Evolutionary conservation across 2,329 filamentous ascomycete genomes (phyloP).

Genomic region (Fusarium sp.): DNA sequence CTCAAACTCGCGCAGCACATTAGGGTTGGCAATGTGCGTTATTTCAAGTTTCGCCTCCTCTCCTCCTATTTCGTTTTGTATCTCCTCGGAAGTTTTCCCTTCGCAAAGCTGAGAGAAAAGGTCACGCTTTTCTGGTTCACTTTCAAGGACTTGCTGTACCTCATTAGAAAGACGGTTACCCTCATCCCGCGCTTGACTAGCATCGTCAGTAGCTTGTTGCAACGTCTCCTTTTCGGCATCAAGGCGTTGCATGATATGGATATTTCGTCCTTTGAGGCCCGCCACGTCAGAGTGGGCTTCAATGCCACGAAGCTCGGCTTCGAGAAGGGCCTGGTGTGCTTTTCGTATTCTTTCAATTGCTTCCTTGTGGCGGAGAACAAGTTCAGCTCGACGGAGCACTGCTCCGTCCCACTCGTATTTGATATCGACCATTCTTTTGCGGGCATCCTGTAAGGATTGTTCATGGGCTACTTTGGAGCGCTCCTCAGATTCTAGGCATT

Average conservation of each 20-base stretch:
- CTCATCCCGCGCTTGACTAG: slow-evolving; percentile 51
- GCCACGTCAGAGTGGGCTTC: slow-evolving; percentile 87
- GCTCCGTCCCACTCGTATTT: slow-evolving; percentile 65
- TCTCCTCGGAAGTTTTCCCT: slow-evolving; percentile 67
- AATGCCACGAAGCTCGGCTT: slow-evolving; percentile 76
- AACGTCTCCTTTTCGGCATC: slow-evolving; percentile 56
- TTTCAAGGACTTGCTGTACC: slow-evolving; percentile 54
- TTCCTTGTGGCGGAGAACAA: slow-evolving; percentile 64
- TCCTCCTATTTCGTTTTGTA: slow-evolving; percentile 79
- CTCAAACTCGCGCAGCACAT: slow-evolving; percentile 82
- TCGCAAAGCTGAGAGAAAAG: slow-evolving; percentile 58
- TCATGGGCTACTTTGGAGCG: slow-evolving; percentile 46
- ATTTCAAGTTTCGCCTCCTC: slow-evolving; percentile 82
- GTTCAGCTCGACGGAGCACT: slow-evolving; percentile 65
- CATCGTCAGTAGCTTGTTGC: slow-evolving; percentile 52
- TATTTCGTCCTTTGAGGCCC: slow-evolving; percentile 74
- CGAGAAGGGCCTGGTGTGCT: slow-evolving; percentile 72
- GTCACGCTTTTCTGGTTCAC: slow-evolving; percentile 53
- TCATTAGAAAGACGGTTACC: slow-evolving; percentile 47
- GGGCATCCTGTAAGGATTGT: slow-evolving; percentile 48
- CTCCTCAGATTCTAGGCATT: slow-evolving; percentile 51
- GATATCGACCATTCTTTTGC: slow-evolving; percentile 58
- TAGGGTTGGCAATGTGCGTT: slow-evolving; percentile 80
- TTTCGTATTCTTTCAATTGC: slow-evolving; percentile 71
- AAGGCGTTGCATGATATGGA: slow-evolving; percentile 65